Evolutionary conservation across 139 green algal species (phyloP).

Genomic region (Monoraphidium neglectum): DNA sequence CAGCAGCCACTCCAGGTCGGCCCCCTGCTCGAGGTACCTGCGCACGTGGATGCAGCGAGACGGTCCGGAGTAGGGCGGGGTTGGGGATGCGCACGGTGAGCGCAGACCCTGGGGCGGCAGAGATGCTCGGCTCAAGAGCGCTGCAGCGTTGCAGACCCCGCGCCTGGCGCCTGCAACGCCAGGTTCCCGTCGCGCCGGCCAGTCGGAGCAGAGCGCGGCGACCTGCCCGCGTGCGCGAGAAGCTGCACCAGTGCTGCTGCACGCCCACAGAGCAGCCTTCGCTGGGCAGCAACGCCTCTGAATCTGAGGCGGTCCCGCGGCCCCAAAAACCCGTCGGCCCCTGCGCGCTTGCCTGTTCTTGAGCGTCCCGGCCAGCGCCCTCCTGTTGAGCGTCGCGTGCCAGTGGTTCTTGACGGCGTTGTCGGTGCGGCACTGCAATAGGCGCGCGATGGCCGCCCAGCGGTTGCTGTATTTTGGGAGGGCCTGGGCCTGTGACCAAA

Average conservation of each 20-base stretch:
- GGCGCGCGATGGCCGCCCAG: slow-evolving; percentile 53
- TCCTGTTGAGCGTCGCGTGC: slow-evolving; percentile 61
- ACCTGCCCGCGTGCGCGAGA: too few species aligned
- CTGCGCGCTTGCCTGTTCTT: slow-evolving; percentile 33
- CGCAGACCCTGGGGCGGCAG: background rate
- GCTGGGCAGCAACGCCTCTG: too few species aligned
- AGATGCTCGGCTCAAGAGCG: too few species aligned
- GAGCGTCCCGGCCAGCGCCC: slow-evolving; percentile 23
- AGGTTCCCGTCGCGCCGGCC: too few species aligned
- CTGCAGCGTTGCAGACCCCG: too few species aligned
- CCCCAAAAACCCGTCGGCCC: background rate
- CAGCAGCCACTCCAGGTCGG: slow-evolving; percentile 30
- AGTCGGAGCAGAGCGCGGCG: too few species aligned
- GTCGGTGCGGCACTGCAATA: slow-evolving; percentile 64
- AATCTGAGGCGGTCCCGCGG: too few species aligned
- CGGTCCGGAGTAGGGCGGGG: background rate
- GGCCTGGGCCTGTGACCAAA: background rate
- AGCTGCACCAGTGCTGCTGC: too few species aligned
- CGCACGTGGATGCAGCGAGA: background rate
- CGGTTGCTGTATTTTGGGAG: background rate
- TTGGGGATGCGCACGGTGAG: background rate
- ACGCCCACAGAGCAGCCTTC: too few species aligned
- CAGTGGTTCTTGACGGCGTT: slow-evolving; percentile 73
- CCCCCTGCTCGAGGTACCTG: slow-evolving; percentile 16
- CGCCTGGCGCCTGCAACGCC: too few species aligned